Evolutionary conservation across 1,284 basidiomycete genomes (phyloP).

Genomic region (Vanrija sp.): DNA sequence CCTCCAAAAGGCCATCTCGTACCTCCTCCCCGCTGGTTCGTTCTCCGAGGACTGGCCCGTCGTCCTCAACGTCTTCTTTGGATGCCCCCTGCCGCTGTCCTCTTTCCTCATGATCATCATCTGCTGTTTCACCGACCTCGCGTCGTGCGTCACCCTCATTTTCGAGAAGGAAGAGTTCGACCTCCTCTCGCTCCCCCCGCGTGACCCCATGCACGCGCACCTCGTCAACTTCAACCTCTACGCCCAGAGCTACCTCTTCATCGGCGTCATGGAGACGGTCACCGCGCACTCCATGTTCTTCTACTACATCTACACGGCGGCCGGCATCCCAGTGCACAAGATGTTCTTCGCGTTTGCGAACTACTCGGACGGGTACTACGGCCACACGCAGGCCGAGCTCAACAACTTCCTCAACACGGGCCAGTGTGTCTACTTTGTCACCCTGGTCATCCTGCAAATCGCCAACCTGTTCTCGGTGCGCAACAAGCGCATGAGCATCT

Average conservation of each 20-base stretch:
- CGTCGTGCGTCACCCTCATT: conserved; percentile 58
- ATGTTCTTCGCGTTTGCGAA: conserved; percentile 51
- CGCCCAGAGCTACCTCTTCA: conserved; percentile 62
- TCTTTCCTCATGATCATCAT: conserved; percentile 52
- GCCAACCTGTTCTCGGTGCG: conserved; percentile 56
- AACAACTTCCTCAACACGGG: conserved; percentile 51
- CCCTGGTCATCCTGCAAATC: conserved; percentile 65
- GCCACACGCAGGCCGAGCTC: conserved; percentile 40
- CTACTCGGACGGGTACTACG: conserved; percentile 52
- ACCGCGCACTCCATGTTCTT: conserved; percentile 54
- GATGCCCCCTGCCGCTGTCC: conserved; percentile 55
- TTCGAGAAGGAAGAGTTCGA: conserved; percentile 59
- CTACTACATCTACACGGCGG: conserved; percentile 51
- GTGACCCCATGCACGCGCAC: conserved; percentile 56
- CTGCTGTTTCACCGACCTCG: conserved; percentile 42
- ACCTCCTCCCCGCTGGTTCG: conserved; percentile 47
- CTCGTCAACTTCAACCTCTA: conserved; percentile 55
- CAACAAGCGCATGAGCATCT: conserved; percentile 54
- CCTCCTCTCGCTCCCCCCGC: conserved; percentile 59
- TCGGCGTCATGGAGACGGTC: conserved; percentile 57
- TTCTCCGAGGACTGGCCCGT: conserved; percentile 68
- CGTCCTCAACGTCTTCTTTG: conserved; percentile 55
- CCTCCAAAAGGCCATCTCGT: conserved; percentile 54
- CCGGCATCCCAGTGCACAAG: conserved; percentile 58
- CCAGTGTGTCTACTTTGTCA: conserved; percentile 58